Evolutionary conservation across 345 rosid species (phyloP), one percentile per base, ranked within the genome.

Genomic region (Eucalyptus regnans): DNA sequence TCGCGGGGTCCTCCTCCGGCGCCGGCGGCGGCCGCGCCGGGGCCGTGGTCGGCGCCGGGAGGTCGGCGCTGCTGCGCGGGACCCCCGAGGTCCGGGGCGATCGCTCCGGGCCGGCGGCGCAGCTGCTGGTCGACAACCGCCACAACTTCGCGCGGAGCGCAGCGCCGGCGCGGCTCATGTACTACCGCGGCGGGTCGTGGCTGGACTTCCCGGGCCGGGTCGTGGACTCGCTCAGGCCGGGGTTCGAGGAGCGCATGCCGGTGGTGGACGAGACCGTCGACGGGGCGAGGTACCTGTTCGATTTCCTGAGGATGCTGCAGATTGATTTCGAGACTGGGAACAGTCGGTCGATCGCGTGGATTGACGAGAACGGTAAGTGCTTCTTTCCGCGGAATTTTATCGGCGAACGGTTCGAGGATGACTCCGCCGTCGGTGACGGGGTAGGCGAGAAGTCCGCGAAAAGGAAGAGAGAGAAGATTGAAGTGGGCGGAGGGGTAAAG

Each of bases 311-410:
- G 56, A 92, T 93, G 96, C 3, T 92, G 71, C 93, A 92, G 90
- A 89, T 91, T 56, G 92, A 93, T 79, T 91, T 89, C n/a, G 91
- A 62, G 49, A 90, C 92, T 13, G 93, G 91, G 20, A 86, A 51
- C 52, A 90, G 60, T 46, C 54, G 94, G 56, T 93, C 94, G 52
- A 90, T 93, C 58, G 92, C 94, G n/a, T 94, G 96, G 95, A 91
- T 93, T 22, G 95, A 94, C 68, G 93, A 71, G 76, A 88, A 88
- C 9, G 94, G 91, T 10, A 90, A 87, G 41, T 93, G 95, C 52
- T 93, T 92, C 88, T 93, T 93, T 71, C 93, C 93, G 16, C 54
- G 80, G 27, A 43, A 5, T 18, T 93, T 91, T 49, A 23, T 90
- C 8, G 81, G 86, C 27, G 91, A 91, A 33, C 89, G 83, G 46